phyloP scores from a whole-genome alignment of 805 yeast genomes.

The Candida ulmi region DNA sequence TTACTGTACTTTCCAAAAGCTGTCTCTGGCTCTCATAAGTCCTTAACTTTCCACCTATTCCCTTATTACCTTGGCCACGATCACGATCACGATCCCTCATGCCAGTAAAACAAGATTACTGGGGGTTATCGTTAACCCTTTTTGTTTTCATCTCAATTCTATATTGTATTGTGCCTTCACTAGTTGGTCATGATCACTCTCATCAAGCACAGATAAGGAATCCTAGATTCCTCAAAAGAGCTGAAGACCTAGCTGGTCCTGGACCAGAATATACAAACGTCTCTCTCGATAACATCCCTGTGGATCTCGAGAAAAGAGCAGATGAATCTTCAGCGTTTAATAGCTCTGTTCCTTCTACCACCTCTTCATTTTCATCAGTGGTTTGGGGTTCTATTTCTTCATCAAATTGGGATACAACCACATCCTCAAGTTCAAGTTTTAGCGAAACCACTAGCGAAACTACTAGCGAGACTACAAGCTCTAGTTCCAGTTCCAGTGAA shows the following conservation, averaged over 20 bases:
- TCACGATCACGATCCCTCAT: too few relatives aligned
- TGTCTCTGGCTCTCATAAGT: too few relatives aligned
- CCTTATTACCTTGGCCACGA: too few relatives aligned
- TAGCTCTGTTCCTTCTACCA: not conserved
- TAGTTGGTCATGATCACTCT: not conserved
- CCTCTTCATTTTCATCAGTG: not conserved
- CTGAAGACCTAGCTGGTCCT: too few relatives aligned
- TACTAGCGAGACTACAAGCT: too few relatives aligned
- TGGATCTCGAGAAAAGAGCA: slow-evolving; percentile 2
- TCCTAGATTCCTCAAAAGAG: too few relatives aligned
- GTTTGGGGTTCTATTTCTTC: slow-evolving; percentile 1
- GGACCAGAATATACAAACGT: not conserved
- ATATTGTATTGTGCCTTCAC: not conserved
- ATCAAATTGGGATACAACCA: slow-evolving; percentile 1
- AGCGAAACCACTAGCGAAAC: too few relatives aligned
- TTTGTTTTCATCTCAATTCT: not conserved
- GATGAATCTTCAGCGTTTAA: not conserved
- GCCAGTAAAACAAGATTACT: not conserved
- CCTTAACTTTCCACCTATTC: too few relatives aligned
- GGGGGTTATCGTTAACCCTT: not conserved
- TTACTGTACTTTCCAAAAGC: too few relatives aligned
- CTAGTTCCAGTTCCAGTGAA: too few relatives aligned
- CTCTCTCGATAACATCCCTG: not conserved
- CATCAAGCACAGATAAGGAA: not conserved
- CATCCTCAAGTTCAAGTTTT: too few relatives aligned